Base-by-base conservation (phyloP, 352 stramenopile species). In the Bremia lactucae region DNA sequence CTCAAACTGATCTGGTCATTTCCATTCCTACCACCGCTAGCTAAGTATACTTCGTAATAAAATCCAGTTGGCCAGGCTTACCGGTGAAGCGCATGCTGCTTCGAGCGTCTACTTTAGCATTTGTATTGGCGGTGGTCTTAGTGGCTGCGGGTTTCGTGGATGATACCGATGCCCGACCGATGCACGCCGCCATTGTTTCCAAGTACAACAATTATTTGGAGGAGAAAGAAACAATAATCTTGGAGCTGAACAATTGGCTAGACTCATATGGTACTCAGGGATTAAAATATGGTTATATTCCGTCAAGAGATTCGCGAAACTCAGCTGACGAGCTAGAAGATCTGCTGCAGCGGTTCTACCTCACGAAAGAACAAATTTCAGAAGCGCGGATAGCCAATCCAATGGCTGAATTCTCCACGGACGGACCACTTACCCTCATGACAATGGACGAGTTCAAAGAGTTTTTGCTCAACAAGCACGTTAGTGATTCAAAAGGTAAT, bases 181-280 rank as follows among this genome's bases (percentile, higher is more conserved):
- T 79, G 63, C 67, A 75, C 46, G 64, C 57, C 2, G 55, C 37
- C 10, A 68, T 79, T 19, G 55, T 71, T 16, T 36, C 70, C 31
- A 72, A 75, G 35, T 75, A 75, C 41, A 36, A 66, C 23, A 66
- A 65, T 1, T 85, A 83, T 36, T 57, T 85, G 36, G 47, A 62
- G 36, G 67, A 75, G 41, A 58, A 59, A 34, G 52, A 76, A 24
- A 47, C 57, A 11, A 45, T 83, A 13, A 49, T 33, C 1, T 35
- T 46, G 6, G 68, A 81, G 36, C 42, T 80, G 37, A 40, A 69
- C 0, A 46, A 59, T n/a, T 84, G 68, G 68, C 50, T 80, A 22
- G 52, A 31, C 37, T 62, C 62, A 41, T 78, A 50, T 21, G 53
- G 55, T 6, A 40, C 44, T 0, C 33, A 15, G 10, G 62, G 62